phyloP scores from a whole-genome alignment of 192 early-diverging fungal genomes.

The Lobosporangium transversale region DNA sequence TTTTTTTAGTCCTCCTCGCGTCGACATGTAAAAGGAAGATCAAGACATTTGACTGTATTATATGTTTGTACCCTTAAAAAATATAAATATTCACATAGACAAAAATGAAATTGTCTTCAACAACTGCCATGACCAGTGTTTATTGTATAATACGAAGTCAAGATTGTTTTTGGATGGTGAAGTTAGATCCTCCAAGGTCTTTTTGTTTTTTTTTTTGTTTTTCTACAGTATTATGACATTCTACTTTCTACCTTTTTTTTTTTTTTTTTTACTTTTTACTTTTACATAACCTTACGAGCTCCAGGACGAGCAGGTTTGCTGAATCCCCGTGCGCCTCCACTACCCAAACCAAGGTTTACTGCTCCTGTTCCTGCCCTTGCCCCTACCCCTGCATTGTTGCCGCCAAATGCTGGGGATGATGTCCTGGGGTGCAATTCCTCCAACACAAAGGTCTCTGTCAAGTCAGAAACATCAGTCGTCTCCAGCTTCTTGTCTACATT shows the following conservation, averaged over 20 bases:
- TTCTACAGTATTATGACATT: not conserved
- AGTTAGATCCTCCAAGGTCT: too few species aligned
- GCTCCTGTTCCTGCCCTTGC: not conserved
- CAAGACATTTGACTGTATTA: not conserved
- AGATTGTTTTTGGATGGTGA: too few species aligned
- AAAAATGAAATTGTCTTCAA: too few species aligned
- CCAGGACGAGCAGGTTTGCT: conserved; percentile 45
- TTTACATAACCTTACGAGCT: conserved; percentile 49
- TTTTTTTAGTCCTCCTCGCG: not conserved
- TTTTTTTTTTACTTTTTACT: not conserved
- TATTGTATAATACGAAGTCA: not conserved
- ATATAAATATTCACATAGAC: too few species aligned
- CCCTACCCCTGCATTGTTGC: conserved; percentile 4
- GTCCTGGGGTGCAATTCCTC: conserved; percentile 64
- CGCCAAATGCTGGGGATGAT: not conserved
- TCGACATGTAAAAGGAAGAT: not conserved
- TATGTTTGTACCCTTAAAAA: not conserved
- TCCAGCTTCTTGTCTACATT: conserved; percentile 73
- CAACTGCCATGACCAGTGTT: not conserved
- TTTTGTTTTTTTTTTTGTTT: not conserved
- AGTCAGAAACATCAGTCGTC: conserved; percentile 67
- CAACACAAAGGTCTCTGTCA: conserved; percentile 62
- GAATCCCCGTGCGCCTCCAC: conserved; percentile 24
- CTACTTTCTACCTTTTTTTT: not conserved
- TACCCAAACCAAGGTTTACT: too few species aligned